Percentiles rank a stretch among this genome's conserved stretches.
Evolutionary conservation across 1,139 yeast species (phyloP).

Genomic region (Yamadazyma buinensis): DNA sequence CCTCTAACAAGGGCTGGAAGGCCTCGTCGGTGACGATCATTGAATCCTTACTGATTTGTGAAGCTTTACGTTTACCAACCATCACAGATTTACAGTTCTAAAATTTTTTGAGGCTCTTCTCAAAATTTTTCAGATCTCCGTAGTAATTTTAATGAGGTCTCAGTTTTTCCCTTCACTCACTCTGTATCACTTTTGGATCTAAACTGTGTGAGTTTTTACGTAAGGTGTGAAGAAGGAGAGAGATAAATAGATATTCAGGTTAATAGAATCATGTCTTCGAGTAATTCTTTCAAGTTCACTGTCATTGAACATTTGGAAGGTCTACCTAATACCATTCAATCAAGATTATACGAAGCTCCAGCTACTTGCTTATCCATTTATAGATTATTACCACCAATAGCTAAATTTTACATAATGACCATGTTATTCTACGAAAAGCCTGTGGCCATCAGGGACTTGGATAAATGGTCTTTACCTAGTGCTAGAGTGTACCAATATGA

Average conservation of each 20-base stretch:
- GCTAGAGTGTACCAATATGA: slow-evolving; percentile 61
- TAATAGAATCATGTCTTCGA: slow-evolving; percentile 38
- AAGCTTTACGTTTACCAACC: slow-evolving; percentile 15
- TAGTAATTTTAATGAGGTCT: too few relatives aligned
- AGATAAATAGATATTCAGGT: too few relatives aligned
- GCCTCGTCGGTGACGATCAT: slow-evolving; percentile 37
- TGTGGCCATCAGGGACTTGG: slow-evolving; percentile 62
- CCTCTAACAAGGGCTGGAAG: slow-evolving; percentile 73
- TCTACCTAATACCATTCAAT: slow-evolving; percentile 78
- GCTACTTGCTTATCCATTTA: slow-evolving; percentile 93
- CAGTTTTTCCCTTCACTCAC: too few relatives aligned
- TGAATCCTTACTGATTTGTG: slow-evolving; percentile 8
- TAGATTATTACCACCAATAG: slow-evolving; percentile 81
- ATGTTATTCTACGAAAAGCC: slow-evolving; percentile 81
- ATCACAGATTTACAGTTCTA: slow-evolving; percentile 6
- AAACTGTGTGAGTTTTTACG: too few relatives aligned
- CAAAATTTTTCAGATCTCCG: slow-evolving; percentile 9
- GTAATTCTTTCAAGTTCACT: slow-evolving; percentile 41
- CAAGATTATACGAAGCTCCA: slow-evolving; percentile 72
- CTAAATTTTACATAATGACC: slow-evolving; percentile 84
- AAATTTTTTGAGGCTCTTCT: slow-evolving; percentile 5
- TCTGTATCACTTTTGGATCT: too few relatives aligned
- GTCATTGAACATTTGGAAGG: slow-evolving; percentile 90
- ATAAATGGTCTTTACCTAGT: slow-evolving; percentile 68
- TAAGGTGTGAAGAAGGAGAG: too few relatives aligned